Base-by-base conservation (phyloP, 257 asterid genomes). In the Apocynum venetum region DNA sequence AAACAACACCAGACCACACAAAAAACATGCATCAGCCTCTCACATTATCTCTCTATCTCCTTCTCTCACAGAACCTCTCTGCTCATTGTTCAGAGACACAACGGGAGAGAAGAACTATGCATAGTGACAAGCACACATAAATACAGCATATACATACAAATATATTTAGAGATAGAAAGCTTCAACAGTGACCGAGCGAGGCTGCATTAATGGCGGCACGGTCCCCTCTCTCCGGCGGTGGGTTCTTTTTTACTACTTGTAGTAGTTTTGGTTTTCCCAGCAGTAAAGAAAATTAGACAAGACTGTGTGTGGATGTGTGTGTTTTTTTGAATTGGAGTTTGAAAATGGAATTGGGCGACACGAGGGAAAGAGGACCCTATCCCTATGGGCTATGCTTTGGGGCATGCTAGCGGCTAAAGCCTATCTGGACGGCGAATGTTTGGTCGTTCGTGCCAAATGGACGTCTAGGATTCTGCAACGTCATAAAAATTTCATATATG, bases 271-370 rank as follows among this genome's bases (percentile, higher is more conserved):
- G 52, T 11, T 35, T 59, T 14, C 2, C 6, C 31, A 36, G 38
- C 48, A 72, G 48, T 8, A 75, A 61, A 41, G 49, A 13, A 65
- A 66, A 5, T 20, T 15, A 13, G 47, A 13, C 19, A 41, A 10
- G 51, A 1, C 41, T 52, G 65, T 9, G 75, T 60, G 56, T n/a
- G 75, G 47, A 43, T 1, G n/a, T 53, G 72, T 63, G 78, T 73
- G 64, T 72, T 78, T 80, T 53, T 88, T 88, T 82, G 90, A 89
- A 86, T 65, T 73, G 87, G 79, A 82, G 82, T 87, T 88, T 85
- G 83, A 83, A 85, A 87, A 84, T 63, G 77, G 75, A 59, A 35
- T 57, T 17, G 44, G 19, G 76, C 71, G 59, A 57, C 51, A 63
- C 75, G 76, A 4, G 75, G 67, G 76, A 74, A 55, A 52, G 55